phyloP scores from a whole-genome alignment of 148 eudicot species.

The Spergularia marina region DNA sequence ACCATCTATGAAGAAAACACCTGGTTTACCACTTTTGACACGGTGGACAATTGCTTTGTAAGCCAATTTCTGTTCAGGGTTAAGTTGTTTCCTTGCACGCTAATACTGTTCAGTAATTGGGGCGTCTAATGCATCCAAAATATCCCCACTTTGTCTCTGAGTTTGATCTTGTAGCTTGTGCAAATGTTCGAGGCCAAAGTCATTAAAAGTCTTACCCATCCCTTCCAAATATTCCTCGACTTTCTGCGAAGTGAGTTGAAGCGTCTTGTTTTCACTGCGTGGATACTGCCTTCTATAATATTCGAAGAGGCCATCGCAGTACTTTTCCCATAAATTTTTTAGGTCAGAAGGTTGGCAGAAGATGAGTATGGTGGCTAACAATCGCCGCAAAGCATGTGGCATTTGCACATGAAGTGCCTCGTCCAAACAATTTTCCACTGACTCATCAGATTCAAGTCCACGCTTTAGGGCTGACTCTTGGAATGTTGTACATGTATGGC shows the following conservation, averaged over 20 bases:
- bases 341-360: slow-evolving; percentile 1
- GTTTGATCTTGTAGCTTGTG: too few species aligned
- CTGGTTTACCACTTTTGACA: background rate
- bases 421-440: background rate
- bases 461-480: background rate
- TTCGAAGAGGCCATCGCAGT: background rate
- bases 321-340: background rate
- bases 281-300: background rate
- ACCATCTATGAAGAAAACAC: background rate
- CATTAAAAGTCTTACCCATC: background rate
- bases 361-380: background rate
- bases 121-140: background rate
- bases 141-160: background rate
- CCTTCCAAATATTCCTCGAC: background rate
- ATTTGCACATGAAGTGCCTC: background rate
- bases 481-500: background rate
- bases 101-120: background rate
- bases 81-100: background rate
- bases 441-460: background rate
- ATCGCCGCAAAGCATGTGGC: background rate
- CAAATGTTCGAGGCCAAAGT: background rate
- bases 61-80: background rate
- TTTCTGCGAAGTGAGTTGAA: too few species aligned
- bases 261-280: background rate
- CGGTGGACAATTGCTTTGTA: background rate